phyloP scores from a whole-genome alignment of 345 rosid species.

The Corchorus capsularis region DNA sequence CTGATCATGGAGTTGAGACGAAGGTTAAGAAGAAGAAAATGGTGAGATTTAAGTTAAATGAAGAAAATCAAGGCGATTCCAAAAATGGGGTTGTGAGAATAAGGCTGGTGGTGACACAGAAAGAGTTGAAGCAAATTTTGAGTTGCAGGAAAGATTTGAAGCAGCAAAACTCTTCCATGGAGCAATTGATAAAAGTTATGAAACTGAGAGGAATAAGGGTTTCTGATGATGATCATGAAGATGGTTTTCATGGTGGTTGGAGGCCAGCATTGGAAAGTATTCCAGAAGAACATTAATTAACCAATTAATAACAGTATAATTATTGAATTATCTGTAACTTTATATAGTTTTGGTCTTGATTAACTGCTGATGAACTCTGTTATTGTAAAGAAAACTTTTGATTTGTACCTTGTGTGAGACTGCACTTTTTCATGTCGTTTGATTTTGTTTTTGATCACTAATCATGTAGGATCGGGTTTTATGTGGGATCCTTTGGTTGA shows the following conservation, averaged over 20 bases:
- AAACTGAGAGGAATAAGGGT: slow-evolving; percentile 41
- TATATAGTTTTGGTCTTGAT: neutral
- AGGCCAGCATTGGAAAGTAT: slow-evolving; percentile 65
- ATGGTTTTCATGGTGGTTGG: slow-evolving; percentile 31
- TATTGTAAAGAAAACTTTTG: slow-evolving; percentile 6
- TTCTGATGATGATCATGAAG: neutral
- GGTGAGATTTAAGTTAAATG: slow-evolving; percentile 32
- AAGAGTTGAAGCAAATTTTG: slow-evolving; percentile 62
- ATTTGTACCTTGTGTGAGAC: neutral
- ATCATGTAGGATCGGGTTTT: slow-evolving; percentile 6
- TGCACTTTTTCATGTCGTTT: neutral
- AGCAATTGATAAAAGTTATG: slow-evolving; percentile 45
- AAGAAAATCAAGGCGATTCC: slow-evolving; percentile 22
- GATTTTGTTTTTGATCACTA: neutral
- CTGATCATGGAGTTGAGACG: neutral
- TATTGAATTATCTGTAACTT: neutral
- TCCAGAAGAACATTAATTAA: slow-evolving; percentile 50
- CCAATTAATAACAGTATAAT: neutral
- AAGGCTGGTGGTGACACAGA: slow-evolving; percentile 56
- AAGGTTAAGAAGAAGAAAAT: slow-evolving; percentile 26
- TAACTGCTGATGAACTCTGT: neutral
- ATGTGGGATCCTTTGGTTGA: neutral
- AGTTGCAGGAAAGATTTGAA: slow-evolving; percentile 28
- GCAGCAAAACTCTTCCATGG: slow-evolving; percentile 33
- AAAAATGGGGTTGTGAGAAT: slow-evolving; percentile 47